Evolutionary conservation across 169 alveolate species (phyloP).

Genomic region (Cyclospora cayetanensis): DNA sequence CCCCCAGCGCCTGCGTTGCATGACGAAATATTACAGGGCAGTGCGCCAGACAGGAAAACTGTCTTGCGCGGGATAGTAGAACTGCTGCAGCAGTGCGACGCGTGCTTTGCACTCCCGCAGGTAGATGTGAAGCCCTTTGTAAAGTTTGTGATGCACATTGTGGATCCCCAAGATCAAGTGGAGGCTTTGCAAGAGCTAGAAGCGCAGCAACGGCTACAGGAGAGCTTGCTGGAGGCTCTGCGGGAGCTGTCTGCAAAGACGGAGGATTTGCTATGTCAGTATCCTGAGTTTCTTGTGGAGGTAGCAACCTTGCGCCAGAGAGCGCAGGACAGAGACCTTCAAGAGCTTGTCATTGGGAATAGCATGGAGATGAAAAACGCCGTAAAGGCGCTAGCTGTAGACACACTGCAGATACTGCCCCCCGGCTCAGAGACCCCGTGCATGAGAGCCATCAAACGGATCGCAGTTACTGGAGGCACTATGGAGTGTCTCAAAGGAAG

Average conservation of each 20-base stretch:
- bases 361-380: background rate
- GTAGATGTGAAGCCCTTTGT: background rate
- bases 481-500: too few relatives aligned
- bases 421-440: background rate
- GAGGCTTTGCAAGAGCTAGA: background rate
- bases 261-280: background rate
- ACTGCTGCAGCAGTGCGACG: conserved; percentile 49
- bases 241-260: background rate
- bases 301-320: conserved; percentile 11
- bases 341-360: background rate
- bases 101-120: conserved; percentile 17
- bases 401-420: background rate
- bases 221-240: background rate
- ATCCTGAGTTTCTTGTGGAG: conserved; percentile 21
- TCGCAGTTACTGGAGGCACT: too few relatives aligned
- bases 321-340: conserved; percentile 9
- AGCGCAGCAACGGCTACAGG: conserved; percentile 28
- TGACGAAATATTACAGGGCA: too few relatives aligned
- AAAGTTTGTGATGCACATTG: background rate
- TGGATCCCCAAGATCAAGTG: conserved; percentile 23
- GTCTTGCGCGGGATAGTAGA: too few relatives aligned
- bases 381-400: background rate
- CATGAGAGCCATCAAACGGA: too few relatives aligned
- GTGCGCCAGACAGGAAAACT: too few relatives aligned
- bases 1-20: too few relatives aligned